A percentile compares a stretch with the other conserved stretches of the same genome.
Conservation (phyloP, 257 asterid genomes). For the Petrea volubilis region DNA sequence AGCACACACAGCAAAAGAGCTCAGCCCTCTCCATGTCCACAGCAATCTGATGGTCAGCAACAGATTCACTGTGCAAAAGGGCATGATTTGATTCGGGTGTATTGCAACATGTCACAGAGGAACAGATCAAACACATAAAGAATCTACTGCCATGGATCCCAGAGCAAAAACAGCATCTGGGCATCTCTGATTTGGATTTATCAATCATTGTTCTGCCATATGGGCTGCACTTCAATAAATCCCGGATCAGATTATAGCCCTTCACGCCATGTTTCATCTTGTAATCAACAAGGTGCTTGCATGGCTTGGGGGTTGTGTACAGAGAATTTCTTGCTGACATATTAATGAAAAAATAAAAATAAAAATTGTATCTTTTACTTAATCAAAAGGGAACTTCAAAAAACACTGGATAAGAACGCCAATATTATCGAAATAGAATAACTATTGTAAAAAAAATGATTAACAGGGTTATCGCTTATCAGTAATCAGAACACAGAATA, state of each 20-base stretch:
- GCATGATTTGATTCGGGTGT: slow-evolving; percentile 51
- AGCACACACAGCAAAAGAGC: slow-evolving; percentile 59
- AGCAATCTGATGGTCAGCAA: slow-evolving; percentile 51
- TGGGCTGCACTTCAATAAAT: slow-evolving; percentile 47
- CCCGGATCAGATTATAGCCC: slow-evolving; percentile 51
- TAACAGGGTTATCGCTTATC: not conserved
- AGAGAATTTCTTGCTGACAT: slow-evolving; percentile 52
- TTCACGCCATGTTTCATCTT: slow-evolving; percentile 57
- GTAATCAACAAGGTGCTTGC: slow-evolving; percentile 69
- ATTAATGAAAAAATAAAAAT: slow-evolving; percentile 19
- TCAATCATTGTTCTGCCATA: slow-evolving; percentile 56
- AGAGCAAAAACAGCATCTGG: slow-evolving; percentile 61
- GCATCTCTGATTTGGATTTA: slow-evolving; percentile 41
- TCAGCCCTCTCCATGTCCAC: slow-evolving; percentile 70
- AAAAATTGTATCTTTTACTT: slow-evolving; percentile 21
- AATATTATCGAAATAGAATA: not conserved
- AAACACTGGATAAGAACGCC: not conserved
- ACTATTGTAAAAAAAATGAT: not conserved
- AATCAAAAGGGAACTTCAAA: not conserved
- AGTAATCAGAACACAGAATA: slow-evolving; percentile 24
- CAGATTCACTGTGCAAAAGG: slow-evolving; percentile 51
- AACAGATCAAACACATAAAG: slow-evolving; percentile 72
- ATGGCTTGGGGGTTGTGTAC: slow-evolving; percentile 48
- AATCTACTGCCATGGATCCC: slow-evolving; percentile 51
- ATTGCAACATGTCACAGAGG: slow-evolving; percentile 47